Evolutionary conservation across 139 green algal species (phyloP), one percentile per base, ranked within the genome.

Genomic region (Chlorella ohadii): DNA sequence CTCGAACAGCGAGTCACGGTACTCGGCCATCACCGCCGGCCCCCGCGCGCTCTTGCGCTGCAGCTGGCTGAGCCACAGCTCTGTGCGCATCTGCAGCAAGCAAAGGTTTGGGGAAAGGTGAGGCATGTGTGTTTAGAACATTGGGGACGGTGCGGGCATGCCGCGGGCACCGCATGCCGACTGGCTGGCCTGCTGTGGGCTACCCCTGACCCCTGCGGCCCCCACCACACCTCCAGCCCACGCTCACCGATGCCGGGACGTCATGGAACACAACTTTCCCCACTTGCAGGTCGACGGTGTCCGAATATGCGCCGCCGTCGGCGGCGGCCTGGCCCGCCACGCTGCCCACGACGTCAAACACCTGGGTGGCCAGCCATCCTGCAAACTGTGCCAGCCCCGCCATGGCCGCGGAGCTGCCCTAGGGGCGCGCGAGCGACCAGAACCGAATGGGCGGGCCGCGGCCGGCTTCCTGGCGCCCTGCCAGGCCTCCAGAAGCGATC

Each of bases 31-130:
- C 23, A 16, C 59, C 9, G 16, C 33, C 27, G 4, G 56, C 55
- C 1, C 86, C 15, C 36, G 65, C 31, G 55, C 33, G 3, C 31
- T n/a, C 59, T 67, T 84, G 51, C 57, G 74, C 38, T 87, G 76
- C 59, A 90, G 82, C 86, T 90, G 83, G 57, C 82, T 88, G 22
- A 87, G 57, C 86, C 86, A 90, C 25, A 90, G 77, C 63, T 90
- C 86, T 6, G 86, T 75, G 27, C 86, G 77, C 82, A 90, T 87
- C 31, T 82, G 57, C 55, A 47, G 33, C 0, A 39, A 47, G 47
- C 0, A 31, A 15, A 7, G 34, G 34, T 1, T 33, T 4, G 9
- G 20, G 36, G 28, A 33, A 13, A 11, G 68, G 34, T 33, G 51
- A 13, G 51, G 51, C 2, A 13, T 22, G 51, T 3, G 51, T 4